phyloP scores from a whole-genome alignment of 1,284 basidiomycete genomes.

The Leccinum subfulvum region DNA sequence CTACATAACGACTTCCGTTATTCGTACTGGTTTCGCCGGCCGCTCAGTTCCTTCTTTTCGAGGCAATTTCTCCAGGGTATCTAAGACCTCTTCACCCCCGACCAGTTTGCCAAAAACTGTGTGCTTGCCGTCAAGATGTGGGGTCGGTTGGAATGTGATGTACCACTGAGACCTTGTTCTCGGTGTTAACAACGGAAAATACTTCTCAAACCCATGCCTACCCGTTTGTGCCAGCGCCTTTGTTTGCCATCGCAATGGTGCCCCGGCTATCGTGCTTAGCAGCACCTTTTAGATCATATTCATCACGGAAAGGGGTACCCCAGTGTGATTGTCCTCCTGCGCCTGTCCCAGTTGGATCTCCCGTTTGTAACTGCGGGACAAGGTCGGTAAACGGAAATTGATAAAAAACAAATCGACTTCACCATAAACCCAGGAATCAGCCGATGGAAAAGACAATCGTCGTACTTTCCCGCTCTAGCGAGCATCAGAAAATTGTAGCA shows the following conservation, averaged over 20 bases:
- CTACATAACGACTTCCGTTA: constrained; percentile 76
- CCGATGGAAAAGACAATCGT: constrained; percentile 88
- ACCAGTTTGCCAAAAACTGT: constrained; percentile 97
- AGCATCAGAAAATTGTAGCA: constrained; percentile 98
- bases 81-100: constrained; percentile 88
- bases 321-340: constrained; percentile 92
- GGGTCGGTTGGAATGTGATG: constrained; percentile 78
- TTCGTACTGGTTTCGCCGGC: constrained; percentile 79
- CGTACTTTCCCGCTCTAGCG: constrained; percentile 86
- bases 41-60: constrained; percentile 83
- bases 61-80: constrained; percentile 79
- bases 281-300: constrained; percentile 82
- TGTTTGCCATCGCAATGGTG: constrained; percentile 88
- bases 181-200: constrained; percentile 5
- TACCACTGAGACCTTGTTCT: constrained; percentile 82
- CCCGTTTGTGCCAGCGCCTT: constrained; percentile 83
- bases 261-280: constrained; percentile 84
- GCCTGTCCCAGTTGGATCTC: constrained; percentile 95
- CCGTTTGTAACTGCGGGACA: constrained; percentile 77
- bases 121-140: constrained; percentile 84
- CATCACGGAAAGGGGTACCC: constrained; percentile 94
- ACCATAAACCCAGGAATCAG: constrained; percentile 98
- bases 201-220: constrained; percentile 33
- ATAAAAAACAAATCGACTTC: constrained; percentile 18
- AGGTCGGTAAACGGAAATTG: not conserved